Conservation (phyloP, 1,139 yeast genomes). For the Geotrichum phurueaensis region DNA sequence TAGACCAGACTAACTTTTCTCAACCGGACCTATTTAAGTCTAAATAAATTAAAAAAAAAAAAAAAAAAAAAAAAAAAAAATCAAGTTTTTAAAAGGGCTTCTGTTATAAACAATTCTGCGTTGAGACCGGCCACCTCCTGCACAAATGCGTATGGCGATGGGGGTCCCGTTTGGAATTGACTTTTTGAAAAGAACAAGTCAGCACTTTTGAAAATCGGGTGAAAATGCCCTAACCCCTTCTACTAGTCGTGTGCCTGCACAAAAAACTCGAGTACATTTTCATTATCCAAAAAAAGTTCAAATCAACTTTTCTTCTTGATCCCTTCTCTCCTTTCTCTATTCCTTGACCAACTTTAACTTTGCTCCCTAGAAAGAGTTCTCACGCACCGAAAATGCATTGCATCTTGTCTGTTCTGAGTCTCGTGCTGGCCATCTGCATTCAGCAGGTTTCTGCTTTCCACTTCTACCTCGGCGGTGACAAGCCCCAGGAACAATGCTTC, state of each 20-base stretch:
- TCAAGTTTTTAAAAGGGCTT: too few relatives aligned
- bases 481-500: conserved; percentile 51
- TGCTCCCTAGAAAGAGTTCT: not conserved
- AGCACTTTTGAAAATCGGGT: not conserved
- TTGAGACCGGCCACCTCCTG: not conserved
- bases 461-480: conserved; percentile 54
- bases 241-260: not conserved
- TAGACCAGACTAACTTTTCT: too few relatives aligned
- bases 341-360: not conserved
- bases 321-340: not conserved
- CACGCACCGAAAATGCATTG: conserved; percentile 2
- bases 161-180: not conserved
- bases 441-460: conserved; percentile 37
- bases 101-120: not conserved
- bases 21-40: too few relatives aligned
- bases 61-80: too few relatives aligned
- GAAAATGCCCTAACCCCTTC: not conserved
- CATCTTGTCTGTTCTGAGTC: conserved; percentile 6
- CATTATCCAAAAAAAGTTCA: not conserved
- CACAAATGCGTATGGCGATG: not conserved
- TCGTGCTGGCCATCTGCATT: conserved; percentile 8
- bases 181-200: not conserved
- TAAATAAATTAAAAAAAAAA: too few relatives aligned
- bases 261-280: not conserved
- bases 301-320: not conserved